Conservation (phyloP, 73 alveolate genomes). For the Stentor coeruleus region DNA sequence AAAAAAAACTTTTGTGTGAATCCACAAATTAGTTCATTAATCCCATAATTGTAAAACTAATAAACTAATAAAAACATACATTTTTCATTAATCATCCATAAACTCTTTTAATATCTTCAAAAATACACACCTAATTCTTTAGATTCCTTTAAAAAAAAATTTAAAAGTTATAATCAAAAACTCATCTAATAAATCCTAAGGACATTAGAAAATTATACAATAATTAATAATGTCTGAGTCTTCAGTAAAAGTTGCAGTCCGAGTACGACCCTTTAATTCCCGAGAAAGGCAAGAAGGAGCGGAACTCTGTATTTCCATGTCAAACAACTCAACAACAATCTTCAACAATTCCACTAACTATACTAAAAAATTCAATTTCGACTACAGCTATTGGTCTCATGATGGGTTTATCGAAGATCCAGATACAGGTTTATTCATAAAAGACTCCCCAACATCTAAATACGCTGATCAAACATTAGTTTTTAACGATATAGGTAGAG, state of each 20-base stretch:
- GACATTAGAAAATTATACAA: too few species aligned
- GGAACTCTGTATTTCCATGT: conserved; percentile 70
- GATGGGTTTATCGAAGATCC: conserved; percentile 53
- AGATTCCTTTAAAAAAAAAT: too few species aligned
- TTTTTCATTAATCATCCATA: too few species aligned
- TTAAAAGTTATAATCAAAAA: too few species aligned
- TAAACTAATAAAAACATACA: too few species aligned
- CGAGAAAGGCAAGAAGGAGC: conserved; percentile 84
- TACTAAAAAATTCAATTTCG: conserved; percentile 47
- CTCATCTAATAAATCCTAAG: too few species aligned
- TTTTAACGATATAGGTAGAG: conserved; percentile 71
- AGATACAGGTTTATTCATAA: conserved; percentile 36
- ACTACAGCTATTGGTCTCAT: conserved; percentile 72
- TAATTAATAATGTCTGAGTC: conserved; percentile 1
- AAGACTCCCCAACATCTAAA: conserved; percentile 45
- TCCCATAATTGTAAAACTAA: too few species aligned
- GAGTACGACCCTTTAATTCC: conserved; percentile 96
- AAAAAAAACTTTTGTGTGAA: too few species aligned
- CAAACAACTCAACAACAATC: conserved; percentile 63
- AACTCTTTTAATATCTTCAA: too few species aligned
- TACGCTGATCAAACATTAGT: conserved; percentile 84
- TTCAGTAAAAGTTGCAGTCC: conserved; percentile 87
- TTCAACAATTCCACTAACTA: neutral
- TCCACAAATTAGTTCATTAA: too few species aligned
- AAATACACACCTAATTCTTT: too few species aligned